Evolutionary conservation across 345 rosid species (phyloP), one percentile per base, ranked within the genome.

Genomic region (Salix arbutifolia): DNA sequence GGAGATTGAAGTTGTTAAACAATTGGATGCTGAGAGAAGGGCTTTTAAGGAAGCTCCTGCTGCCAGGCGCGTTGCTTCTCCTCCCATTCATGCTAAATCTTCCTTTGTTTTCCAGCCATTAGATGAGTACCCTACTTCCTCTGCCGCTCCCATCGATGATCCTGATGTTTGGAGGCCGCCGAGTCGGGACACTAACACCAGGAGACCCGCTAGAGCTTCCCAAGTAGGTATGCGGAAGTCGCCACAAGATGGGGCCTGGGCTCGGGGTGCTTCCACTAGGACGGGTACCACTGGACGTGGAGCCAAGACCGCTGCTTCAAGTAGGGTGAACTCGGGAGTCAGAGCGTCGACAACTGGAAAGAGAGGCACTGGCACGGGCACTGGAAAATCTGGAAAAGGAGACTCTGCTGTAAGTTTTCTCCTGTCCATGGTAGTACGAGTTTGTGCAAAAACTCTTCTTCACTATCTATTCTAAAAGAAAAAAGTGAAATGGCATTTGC

Each of bases 161-260:
- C 99, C 98, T 83, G 99, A 96, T 91, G 98, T 96, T 38, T 96
- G 99, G 99, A 86, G 97, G 88, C 98, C 98, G n/a, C 99, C 97
- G 8, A 94, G 95, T 44, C 89, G 94, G 60, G 99, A 94, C 74
- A 83, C 91, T 68, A 4, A 88, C 2, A 86, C 78, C 72, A 88
- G 98, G 81, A 89, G 99, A 87, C 89, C 99, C 4, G 76, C 86
- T 0, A 91, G 99, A 86, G 71, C 92, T 83, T 92, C 90, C 77
- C 97, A 90, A 83, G 89, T 76, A 61, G 95, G 95, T 26, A 77
- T 72, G 88, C 86, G 97, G 83, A 96, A 96, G 83, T 94, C 98
- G 23, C 85, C 97, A 16, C 97, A 90, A 78, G 99, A 96, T 85
- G 98, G 94, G 78, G 82, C 89, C 81, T 96, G 97, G 97, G 91